Evolutionary conservation across 169 alveolate species (phyloP).

Genomic region (Amoebophrya sp.): DNA sequence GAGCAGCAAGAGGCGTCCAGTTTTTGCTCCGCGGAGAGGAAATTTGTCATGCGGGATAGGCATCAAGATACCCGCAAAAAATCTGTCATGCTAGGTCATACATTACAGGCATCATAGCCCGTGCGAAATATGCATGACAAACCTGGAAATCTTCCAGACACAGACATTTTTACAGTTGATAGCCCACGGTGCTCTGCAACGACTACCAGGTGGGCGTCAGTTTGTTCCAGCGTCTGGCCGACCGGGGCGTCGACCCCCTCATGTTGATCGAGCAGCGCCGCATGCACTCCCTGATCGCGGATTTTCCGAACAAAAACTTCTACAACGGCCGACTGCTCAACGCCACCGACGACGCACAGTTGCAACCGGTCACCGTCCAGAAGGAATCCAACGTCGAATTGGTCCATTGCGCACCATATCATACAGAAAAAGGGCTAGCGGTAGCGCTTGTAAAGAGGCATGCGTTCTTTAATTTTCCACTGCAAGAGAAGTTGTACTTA

Average conservation of each 20-base stretch:
- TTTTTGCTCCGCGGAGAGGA: no score
- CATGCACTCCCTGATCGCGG: conserved; percentile 93
- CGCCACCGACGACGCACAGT: neutral
- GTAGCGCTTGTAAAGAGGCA: no score
- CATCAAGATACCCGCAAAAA: no score
- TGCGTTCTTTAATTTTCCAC: no score
- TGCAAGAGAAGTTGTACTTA: no score
- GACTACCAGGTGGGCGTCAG: neutral
- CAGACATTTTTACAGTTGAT: no score
- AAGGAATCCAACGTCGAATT: neutral
- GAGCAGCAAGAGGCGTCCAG: no score
- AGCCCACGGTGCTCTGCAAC: neutral
- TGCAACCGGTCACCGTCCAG: neutral
- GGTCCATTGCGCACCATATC: neutral
- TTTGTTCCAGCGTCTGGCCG: conserved; percentile 73
- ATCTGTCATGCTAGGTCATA: no score
- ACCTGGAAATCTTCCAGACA: conserved; percentile 83
- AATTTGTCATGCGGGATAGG: no score
- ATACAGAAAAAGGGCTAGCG: no score
- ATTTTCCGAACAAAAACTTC: conserved; percentile 80
- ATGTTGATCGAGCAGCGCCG: conserved; percentile 82
- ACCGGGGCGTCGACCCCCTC: conserved; percentile 58
- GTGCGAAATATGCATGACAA: no score
- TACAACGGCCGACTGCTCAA: conserved; percentile 37
- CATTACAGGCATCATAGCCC: no score